These are phyloP conservation scores for Davidsoniella neocaledoniae DNA, from an alignment of 2,329 filamentous ascomycete genomes.

Conservation along the genomic window DNA sequence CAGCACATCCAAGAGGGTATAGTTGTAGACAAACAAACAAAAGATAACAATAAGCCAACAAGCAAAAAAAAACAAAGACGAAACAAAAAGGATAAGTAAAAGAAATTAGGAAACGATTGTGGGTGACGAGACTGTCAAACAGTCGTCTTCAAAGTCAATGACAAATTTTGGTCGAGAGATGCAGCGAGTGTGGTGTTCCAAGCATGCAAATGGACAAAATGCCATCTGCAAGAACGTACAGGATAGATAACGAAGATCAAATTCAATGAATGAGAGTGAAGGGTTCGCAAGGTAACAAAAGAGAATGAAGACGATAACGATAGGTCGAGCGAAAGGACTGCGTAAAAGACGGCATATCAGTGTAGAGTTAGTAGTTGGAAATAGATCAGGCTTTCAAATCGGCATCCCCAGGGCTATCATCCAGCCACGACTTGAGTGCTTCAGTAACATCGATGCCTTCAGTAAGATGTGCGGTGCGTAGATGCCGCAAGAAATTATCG, in stretches of 20 bases:
- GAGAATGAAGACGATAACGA: neutral
- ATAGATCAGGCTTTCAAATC: neutral
- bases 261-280: neutral
- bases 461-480: conserved; percentile 15
- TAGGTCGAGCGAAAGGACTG: neutral
- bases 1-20: neutral
- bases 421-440: conserved; percentile 9
- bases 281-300: neutral
- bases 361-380: neutral
- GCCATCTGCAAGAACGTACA: no score
- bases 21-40: neutral
- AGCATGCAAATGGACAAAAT: no score
- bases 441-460: conserved; percentile 8
- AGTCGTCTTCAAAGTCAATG: neutral
- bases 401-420: neutral
- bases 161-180: neutral
- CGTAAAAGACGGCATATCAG: neutral
- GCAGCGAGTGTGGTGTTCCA: no score
- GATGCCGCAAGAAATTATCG: conserved; percentile 17
- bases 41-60: neutral
- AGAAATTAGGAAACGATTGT: neutral
- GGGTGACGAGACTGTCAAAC: neutral
- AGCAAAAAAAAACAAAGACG: neutral
- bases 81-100: neutral
- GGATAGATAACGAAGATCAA: neutral